These are phyloP conservation scores for Yamadazyma sp. DNA, from an alignment of 1,139 yeast genomes.

Conservation along the genomic window DNA sequence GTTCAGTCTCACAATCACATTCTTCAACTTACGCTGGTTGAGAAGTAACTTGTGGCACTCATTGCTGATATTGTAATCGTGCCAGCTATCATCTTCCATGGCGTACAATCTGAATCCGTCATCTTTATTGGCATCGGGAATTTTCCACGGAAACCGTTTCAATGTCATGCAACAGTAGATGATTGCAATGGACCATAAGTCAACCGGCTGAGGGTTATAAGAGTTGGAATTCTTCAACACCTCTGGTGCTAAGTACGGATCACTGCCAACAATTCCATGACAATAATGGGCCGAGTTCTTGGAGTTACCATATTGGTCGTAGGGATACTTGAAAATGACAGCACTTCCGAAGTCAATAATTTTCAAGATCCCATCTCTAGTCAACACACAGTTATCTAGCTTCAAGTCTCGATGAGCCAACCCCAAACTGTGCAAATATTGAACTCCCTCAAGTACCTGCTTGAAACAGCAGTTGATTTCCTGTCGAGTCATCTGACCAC, in stretches of 20 bases:
- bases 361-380: slow-evolving; percentile 81
- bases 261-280: slow-evolving; percentile 95
- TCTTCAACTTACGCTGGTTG: slow-evolving; percentile 46
- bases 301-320: slow-evolving; percentile 53
- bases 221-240: slow-evolving; percentile 66
- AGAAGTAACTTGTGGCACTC: slow-evolving; percentile 49
- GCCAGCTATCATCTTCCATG: slow-evolving; percentile 56
- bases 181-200: slow-evolving; percentile 93
- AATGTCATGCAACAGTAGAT: slow-evolving; percentile 95
- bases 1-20: slow-evolving; percentile 43
- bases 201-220: slow-evolving; percentile 92
- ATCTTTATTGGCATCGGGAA: slow-evolving; percentile 79
- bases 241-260: slow-evolving; percentile 97
- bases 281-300: slow-evolving; percentile 69
- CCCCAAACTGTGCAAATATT: slow-evolving; percentile 83
- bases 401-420: slow-evolving; percentile 94
- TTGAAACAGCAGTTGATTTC: slow-evolving; percentile 90
- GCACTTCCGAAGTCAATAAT: slow-evolving; percentile 97
- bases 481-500: slow-evolving; percentile 81
- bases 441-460: slow-evolving; percentile 82
- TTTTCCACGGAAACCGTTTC: slow-evolving; percentile 96
- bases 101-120: slow-evolving; percentile 69
- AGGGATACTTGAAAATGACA: slow-evolving; percentile 89
- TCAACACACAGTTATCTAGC: slow-evolving; percentile 90
- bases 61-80: slow-evolving; percentile 51